Evolutionary conservation across 2,329 filamentous ascomycete genomes (phyloP).

Genomic region (Podosphaera xanthii): DNA sequence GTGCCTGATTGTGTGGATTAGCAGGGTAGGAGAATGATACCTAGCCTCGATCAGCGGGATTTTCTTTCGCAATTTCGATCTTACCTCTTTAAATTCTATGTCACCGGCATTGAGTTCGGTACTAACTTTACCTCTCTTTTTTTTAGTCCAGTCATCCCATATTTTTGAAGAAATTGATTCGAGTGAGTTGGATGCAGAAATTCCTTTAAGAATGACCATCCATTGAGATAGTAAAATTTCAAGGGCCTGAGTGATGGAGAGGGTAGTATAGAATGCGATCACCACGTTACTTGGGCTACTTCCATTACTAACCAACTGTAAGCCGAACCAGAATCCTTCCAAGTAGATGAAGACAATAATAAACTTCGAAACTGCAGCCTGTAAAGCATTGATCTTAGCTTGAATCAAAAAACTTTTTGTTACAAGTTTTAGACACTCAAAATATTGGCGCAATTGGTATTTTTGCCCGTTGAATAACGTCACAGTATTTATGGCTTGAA

Average conservation of each 20-base stretch:
- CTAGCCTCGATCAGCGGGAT: slow-evolving; percentile 20
- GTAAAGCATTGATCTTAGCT: slow-evolving; percentile 43
- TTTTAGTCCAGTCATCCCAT: slow-evolving; percentile 10
- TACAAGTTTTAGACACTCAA: slow-evolving; percentile 29
- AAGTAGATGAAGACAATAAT: slow-evolving; percentile 63
- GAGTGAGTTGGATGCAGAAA: slow-evolving; percentile 45
- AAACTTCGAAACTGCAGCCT: slow-evolving; percentile 51
- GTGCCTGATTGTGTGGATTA: slow-evolving; percentile 33
- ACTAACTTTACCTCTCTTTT: slow-evolving; percentile 15
- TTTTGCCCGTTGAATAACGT: slow-evolving; percentile 64
- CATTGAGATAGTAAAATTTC: slow-evolving; percentile 56
- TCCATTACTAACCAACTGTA: slow-evolving; percentile 36
- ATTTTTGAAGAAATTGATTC: slow-evolving; percentile 21
- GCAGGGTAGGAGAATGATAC: slow-evolving; percentile 67
- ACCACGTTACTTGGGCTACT: slow-evolving; percentile 44
- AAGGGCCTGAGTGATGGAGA: slow-evolving; percentile 54
- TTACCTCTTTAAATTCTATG: slow-evolving; percentile 45
- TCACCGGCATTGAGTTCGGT: slow-evolving; percentile 34
- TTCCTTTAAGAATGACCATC: slow-evolving; percentile 57
- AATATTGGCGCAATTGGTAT: slow-evolving; percentile 46
- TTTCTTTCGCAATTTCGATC: too few species aligned
- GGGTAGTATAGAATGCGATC: slow-evolving; percentile 65
- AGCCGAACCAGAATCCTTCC: slow-evolving; percentile 75
- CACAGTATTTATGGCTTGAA: slow-evolving; percentile 59
- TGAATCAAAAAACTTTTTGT: slow-evolving; percentile 42